Conservation (phyloP, 495 filamentous ascomycete genomes). For the Tuber magnatum region DNA sequence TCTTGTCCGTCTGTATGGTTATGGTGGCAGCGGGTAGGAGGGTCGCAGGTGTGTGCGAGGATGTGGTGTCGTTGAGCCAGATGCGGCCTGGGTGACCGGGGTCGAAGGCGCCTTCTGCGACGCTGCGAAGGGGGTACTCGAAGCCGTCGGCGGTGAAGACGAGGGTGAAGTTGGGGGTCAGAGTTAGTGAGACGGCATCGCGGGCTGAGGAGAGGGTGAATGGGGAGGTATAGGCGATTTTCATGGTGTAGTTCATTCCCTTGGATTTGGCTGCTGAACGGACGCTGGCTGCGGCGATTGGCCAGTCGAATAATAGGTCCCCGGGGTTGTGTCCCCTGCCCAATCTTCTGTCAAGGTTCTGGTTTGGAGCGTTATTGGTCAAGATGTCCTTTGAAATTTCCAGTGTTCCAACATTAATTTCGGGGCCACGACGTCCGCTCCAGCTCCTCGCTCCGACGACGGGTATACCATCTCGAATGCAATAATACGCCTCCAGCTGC, state of each 20-base stretch:
- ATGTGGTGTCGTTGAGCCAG: constrained; percentile 43
- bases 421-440: constrained; percentile 44
- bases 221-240: constrained; percentile 42
- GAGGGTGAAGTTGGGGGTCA: constrained; percentile 42
- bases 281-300: not conserved
- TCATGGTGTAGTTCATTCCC: constrained; percentile 50
- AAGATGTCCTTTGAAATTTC: constrained; percentile 42
- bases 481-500: constrained; percentile 52
- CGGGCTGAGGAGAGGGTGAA: constrained; percentile 46
- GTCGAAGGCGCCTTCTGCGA: constrained; percentile 41
- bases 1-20: constrained; percentile 43
- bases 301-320: constrained; percentile 19
- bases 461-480: constrained; percentile 50
- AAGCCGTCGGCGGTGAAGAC: constrained; percentile 48
- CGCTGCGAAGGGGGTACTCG: constrained; percentile 49
- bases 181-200: constrained; percentile 35
- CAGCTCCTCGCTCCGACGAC: constrained; percentile 47
- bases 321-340: not conserved
- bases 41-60: constrained; percentile 37
- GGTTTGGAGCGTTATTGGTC: constrained; percentile 44
- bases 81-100: constrained; percentile 43
- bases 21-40: constrained; percentile 32
- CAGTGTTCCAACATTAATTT: constrained; percentile 38
- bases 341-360: constrained; percentile 49
- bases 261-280: constrained; percentile 45